phyloP scores from a whole-genome alignment of 176 grass and related monocot species.

The Elymus sibiricus region DNA sequence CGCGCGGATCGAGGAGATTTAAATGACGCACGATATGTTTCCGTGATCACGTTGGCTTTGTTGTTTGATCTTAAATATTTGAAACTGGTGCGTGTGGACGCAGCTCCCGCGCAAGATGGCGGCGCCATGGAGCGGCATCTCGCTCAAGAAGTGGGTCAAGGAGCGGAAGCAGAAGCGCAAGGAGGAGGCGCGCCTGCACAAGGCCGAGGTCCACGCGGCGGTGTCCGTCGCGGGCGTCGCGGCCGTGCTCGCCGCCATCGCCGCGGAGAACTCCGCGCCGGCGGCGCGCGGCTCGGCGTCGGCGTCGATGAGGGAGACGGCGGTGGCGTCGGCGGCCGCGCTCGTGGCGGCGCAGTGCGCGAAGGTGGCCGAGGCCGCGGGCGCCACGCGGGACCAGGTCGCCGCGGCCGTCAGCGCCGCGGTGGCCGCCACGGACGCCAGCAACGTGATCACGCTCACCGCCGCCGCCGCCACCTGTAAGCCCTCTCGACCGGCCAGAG shows the following conservation, averaged over 20 bases:
- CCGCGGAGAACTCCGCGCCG: constrained; percentile 54
- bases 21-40: background rate
- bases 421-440: constrained; percentile 65
- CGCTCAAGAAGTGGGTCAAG: constrained; percentile 95
- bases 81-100: background rate
- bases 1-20: constrained; percentile 6
- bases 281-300: constrained; percentile 10
- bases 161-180: constrained; percentile 94
- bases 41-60: too few species aligned
- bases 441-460: constrained; percentile 88
- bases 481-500: background rate
- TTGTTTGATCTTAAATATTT: background rate
- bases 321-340: constrained; percentile 77
- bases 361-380: constrained; percentile 78
- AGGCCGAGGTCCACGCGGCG: constrained; percentile 83
- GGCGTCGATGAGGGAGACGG: constrained; percentile 47
- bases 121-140: constrained; percentile 64
- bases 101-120: constrained; percentile 80
- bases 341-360: constrained; percentile 89
- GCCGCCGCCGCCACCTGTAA: constrained; percentile 90
- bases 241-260: constrained; percentile 82
- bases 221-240: constrained; percentile 85
- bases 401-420: constrained; percentile 61
- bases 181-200: constrained; percentile 73
- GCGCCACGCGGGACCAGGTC: constrained; percentile 75